Evolutionary conservation across 768 basidiomycete species (phyloP), one percentile per base, ranked within the genome.

Genomic region (Tubosaeta sp.): DNA sequence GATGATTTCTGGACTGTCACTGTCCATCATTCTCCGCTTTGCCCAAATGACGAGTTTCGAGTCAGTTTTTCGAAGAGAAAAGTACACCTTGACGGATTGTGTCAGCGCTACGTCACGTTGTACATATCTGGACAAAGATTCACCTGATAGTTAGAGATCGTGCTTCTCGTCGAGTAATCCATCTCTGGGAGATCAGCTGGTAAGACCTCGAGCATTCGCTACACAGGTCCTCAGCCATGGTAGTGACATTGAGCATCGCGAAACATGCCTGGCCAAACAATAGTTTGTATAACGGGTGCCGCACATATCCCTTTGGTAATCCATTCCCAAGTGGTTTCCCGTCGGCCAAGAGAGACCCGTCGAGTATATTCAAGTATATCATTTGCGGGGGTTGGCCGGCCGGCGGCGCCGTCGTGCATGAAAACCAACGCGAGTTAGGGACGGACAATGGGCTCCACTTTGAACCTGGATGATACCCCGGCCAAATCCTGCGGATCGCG

Each of bases 331-430:
- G n/a, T 0, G 61, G 53, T 17, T 57, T 61, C 2, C 61, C 68
- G 5, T 70, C 48, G 2, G 65, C 54, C 12, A 64, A 39, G 17
- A 69, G 58, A 1, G 54, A 46, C 3, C 66, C 68, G 8, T 59
- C 32, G 6, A 79, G 53, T 3, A 80, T 33, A 48, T 82, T 72
- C 13, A 76, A 61, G 39, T 72, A 66, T 6, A 80, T 64, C 14
- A n/a, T 42, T 43, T 72, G 71, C 22, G 58, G 52, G 32, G 25
- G 17, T 46, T 12, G 29, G 13, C 32, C 60, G 52, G 17, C 41
- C 51, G 45, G 43, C 2, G 49, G 11, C 7, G 53, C 48, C 0
- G 74, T 69, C 9, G 34, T 48, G 14, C 60, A 65, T 5, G 34
- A 51, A 19, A 72, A 14, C 71, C 73, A 73, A n/a, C 62, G 65